Evolutionary conservation across 148 eudicot species (phyloP), one percentile per base, ranked within the genome.

Genomic region (Bassia scoparia): DNA sequence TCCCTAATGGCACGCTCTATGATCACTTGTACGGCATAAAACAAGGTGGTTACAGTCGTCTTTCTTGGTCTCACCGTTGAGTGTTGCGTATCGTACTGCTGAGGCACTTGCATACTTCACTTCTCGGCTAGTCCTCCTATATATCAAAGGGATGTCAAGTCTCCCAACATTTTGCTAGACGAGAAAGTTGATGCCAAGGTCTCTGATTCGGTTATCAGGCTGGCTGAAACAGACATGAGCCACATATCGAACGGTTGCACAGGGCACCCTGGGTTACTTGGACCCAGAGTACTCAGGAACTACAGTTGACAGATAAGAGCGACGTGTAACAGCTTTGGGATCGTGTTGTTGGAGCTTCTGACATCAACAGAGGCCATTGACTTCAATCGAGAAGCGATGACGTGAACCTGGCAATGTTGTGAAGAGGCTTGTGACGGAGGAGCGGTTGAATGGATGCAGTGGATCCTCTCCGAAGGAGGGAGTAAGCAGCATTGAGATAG

Each of bases 161-260:
- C 98, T 0, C 87, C 92, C 71, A 93, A 93, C 76, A 93, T 93
- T 41, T 74, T 93, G 61, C 82, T 93, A 5, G 98, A 93, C 26
- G 87, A 90, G 59, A 90, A 89, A 71, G 23, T 93, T 76, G 77
- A 87, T 50, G 96, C 88, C 1, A 93, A 91, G 81, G 95, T 93
- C 21, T 71, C 95, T 0, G 97, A 93, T 78, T 93, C 96, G 98
- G 65, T 43, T 93, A 44, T 93, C 98, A 0, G 97, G 34, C 74
- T 93, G 77, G 97, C 93, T 12, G 86, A 93, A 59, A 83, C 97
- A 7, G 97, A 93, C 62, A 8, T 89, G 84, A 93, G 97, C 68
- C 98, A 93, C 75, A 79, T 90, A 61, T 87, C 97, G 8, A 91
- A 95, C 0, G 90, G 98, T 62, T n/a, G 97, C 97, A 38, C 98